Percentiles rank a stretch among this genome's conserved stretches.
These are phyloP conservation scores for Plasmodium reichenowi DNA, from an alignment of 169 alveolate species.

Conservation along the genomic window DNA sequence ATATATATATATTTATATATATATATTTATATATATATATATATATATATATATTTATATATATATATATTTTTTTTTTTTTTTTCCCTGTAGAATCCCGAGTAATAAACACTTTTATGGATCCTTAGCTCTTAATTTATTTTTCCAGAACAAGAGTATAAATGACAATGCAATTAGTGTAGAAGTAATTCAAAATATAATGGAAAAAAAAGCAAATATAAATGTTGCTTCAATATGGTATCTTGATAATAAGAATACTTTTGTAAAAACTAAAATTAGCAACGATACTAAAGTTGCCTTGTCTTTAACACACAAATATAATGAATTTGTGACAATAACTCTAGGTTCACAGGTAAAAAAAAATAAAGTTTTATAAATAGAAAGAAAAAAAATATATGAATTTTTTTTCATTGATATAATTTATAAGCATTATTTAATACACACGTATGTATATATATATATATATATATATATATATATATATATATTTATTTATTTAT, in stretches of 20 bases:
- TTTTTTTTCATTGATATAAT: not conserved
- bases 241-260: slow-evolving; percentile 39
- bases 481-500: not conserved
- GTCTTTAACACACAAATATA: slow-evolving; percentile 54
- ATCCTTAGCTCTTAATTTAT: slow-evolving; percentile 33
- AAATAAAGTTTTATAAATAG: not conserved
- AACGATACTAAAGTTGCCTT: slow-evolving; percentile 56
- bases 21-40: not conserved
- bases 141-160: slow-evolving; percentile 43
- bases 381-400: not conserved
- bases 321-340: slow-evolving; percentile 40
- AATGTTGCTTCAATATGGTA: slow-evolving; percentile 64
- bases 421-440: not conserved
- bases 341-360: slow-evolving; percentile 49
- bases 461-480: not conserved
- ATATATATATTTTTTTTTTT: not conserved
- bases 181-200: slow-evolving; percentile 33
- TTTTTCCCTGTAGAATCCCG: slow-evolving; percentile 18
- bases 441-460: not conserved
- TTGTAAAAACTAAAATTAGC: slow-evolving; percentile 46
- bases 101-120: slow-evolving; percentile 46
- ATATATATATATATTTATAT: not conserved
- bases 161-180: slow-evolving; percentile 57
- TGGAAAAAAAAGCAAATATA: slow-evolving; percentile 39
- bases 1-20: not conserved